Evolutionary conservation across 1,139 yeast species (phyloP).

Genomic region (Schwanniomyces etchellsii): DNA sequence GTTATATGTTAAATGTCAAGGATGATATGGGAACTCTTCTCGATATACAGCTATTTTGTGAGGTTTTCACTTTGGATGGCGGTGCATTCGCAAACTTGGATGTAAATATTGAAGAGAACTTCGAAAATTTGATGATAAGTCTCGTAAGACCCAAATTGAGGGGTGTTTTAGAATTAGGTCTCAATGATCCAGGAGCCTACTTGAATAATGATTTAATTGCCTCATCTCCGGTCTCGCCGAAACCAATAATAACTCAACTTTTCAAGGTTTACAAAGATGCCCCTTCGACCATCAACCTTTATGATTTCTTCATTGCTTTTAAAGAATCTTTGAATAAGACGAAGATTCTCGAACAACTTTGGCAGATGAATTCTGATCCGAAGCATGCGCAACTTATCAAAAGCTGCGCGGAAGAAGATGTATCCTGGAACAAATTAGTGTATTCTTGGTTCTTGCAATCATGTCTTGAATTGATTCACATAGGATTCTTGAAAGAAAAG

Average conservation of each 20-base stretch:
- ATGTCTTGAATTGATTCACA: conserved; percentile 34
- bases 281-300: conserved; percentile 64
- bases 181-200: conserved; percentile 26
- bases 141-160: conserved; percentile 36
- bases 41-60: conserved; percentile 22
- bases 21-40: conserved; percentile 3
- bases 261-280: conserved; percentile 79
- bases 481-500: conserved; percentile 39
- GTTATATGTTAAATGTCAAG: background rate
- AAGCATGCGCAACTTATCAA: conserved; percentile 2
- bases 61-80: conserved; percentile 34
- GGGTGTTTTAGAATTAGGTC: conserved; percentile 23
- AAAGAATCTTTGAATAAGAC: conserved; percentile 45
- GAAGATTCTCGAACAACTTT: conserved; percentile 28
- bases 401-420: conserved; percentile 13
- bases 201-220: conserved; percentile 19
- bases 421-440: conserved; percentile 40
- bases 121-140: conserved; percentile 32
- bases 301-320: conserved; percentile 73
- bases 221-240: conserved; percentile 14
- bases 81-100: conserved; percentile 16
- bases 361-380: conserved; percentile 1
- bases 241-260: conserved; percentile 52
- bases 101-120: conserved; percentile 30
- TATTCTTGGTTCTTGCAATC: conserved; percentile 41